phyloP scores from a whole-genome alignment of 2,329 filamentous ascomycete species.

The Knufia petricola region DNA sequence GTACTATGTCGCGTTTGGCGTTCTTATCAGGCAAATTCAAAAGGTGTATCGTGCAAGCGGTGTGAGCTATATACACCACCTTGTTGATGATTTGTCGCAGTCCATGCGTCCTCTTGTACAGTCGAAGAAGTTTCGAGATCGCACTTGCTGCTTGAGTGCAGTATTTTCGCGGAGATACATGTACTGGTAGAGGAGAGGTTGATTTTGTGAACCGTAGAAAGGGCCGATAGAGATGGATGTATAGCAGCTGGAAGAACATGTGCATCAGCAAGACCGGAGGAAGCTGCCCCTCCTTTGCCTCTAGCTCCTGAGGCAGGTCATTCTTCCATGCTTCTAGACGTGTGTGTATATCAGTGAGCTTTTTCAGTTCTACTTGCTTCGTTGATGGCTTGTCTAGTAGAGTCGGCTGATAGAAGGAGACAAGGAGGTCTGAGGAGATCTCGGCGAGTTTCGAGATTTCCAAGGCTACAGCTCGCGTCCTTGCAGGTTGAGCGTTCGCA shows the following conservation, averaged over 20 bases:
- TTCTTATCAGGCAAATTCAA: conserved; percentile 90
- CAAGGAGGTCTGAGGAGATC: conserved; percentile 82
- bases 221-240: conserved; percentile 89
- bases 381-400: conserved; percentile 53
- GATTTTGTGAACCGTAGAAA: conserved; percentile 82
- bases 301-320: conserved; percentile 73
- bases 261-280: conserved; percentile 77
- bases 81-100: conserved; percentile 93
- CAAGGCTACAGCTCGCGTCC: conserved; percentile 70
- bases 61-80: conserved; percentile 89
- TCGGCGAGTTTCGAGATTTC: conserved; percentile 79
- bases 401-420: conserved; percentile 80
- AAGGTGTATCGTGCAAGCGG: conserved; percentile 87
- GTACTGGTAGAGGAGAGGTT: conserved; percentile 71
- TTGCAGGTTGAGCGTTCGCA: conserved; percentile 64
- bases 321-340: conserved; percentile 83
- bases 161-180: conserved; percentile 81
- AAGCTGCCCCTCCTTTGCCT: conserved; percentile 78
- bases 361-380: conserved; percentile 80
- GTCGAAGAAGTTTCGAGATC: conserved; percentile 85
- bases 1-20: conserved; percentile 76
- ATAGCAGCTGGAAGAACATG: conserved; percentile 95
- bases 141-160: conserved; percentile 82
- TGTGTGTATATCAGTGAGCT: conserved; percentile 81
- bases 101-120: conserved; percentile 89